These are phyloP conservation scores for Pilobolus umbonatus DNA, from an alignment of 192 early-diverging fungal genomes.

Conservation along the genomic window DNA sequence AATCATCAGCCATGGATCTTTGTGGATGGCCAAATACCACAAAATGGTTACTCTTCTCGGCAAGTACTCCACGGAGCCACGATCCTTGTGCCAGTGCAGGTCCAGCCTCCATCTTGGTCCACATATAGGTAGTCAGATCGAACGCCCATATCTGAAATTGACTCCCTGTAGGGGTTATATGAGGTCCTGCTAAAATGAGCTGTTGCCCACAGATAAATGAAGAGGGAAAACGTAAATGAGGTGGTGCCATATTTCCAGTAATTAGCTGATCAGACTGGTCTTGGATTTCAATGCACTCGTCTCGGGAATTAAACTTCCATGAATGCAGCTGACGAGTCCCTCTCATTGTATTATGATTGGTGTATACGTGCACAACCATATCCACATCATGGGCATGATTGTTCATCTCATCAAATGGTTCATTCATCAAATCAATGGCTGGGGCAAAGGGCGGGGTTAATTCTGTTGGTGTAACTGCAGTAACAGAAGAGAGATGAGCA, in stretches of 20 bases:
- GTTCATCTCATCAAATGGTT: constrained; percentile 1
- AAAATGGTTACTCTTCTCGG: constrained; percentile 55
- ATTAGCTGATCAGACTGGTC: constrained; percentile 54
- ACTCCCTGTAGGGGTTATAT: constrained; percentile 57
- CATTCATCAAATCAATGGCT: not conserved
- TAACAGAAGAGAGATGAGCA: constrained; percentile 70
- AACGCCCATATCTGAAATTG: constrained; percentile 69
- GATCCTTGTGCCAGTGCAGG: constrained; percentile 62
- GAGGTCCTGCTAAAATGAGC: constrained; percentile 63
- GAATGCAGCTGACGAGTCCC: constrained; percentile 45
- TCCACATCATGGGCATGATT: not conserved
- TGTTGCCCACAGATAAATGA: constrained; percentile 63
- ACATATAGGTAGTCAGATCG: constrained; percentile 51
- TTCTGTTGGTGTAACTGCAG: constrained; percentile 40
- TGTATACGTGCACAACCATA: constrained; percentile 51
- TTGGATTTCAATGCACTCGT: constrained; percentile 39
- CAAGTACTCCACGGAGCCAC: constrained; percentile 67
- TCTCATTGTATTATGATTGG: constrained; percentile 71
- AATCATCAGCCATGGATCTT: constrained; percentile 68
- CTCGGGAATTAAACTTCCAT: constrained; percentile 52
- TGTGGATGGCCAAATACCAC: constrained; percentile 66
- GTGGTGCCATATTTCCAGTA: constrained; percentile 57
- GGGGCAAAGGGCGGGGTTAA: constrained; percentile 1
- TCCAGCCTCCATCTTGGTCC: constrained; percentile 65
- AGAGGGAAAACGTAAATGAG: constrained; percentile 73